phyloP scores from a whole-genome alignment of 78 protist genomes.

The Corallochytrium limacisporum region DNA sequence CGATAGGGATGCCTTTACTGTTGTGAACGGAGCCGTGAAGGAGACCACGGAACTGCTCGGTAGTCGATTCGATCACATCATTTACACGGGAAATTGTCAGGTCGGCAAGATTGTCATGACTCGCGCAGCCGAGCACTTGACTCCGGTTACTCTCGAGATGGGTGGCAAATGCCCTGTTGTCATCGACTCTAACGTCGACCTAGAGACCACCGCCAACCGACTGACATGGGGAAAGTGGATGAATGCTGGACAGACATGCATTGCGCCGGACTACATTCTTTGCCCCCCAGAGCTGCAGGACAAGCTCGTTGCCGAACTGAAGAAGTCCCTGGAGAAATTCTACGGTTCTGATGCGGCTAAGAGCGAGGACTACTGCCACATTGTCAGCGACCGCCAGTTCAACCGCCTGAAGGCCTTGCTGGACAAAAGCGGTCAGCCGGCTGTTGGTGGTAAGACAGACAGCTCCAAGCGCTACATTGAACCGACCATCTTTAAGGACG shows the following conservation, averaged over 20 bases:
- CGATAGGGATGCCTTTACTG: neutral
- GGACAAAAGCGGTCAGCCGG: neutral
- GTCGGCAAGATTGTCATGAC: conserved; percentile 59
- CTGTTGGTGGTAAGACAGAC: neutral
- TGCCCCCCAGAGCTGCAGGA: too few species aligned
- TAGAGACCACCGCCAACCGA: too few species aligned
- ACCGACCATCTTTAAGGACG: neutral
- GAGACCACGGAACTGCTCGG: conserved; percentile 21
- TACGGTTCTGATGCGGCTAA: neutral
- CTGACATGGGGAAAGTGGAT: too few species aligned
- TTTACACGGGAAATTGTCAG: conserved; percentile 72
- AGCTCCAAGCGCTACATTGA: neutral
- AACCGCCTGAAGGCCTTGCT: neutral
- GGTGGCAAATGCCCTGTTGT: too few species aligned
- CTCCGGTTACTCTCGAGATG: conserved; percentile 41
- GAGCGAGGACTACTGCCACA: neutral
- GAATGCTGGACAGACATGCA: conserved; percentile 53
- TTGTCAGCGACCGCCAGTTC: neutral
- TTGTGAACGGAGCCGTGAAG: conserved; percentile 25
- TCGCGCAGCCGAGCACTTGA: conserved; percentile 14
- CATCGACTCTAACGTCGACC: too few species aligned
- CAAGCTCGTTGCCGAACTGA: too few species aligned
- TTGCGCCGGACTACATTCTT: conserved; percentile 54
- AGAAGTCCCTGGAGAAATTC: neutral
- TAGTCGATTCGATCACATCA: conserved; percentile 21